Percentiles rank a stretch among this genome's conserved stretches.
Evolutionary conservation across 2,329 filamentous ascomycete species (phyloP).

Genomic region (Trichophyton verrucosum): DNA sequence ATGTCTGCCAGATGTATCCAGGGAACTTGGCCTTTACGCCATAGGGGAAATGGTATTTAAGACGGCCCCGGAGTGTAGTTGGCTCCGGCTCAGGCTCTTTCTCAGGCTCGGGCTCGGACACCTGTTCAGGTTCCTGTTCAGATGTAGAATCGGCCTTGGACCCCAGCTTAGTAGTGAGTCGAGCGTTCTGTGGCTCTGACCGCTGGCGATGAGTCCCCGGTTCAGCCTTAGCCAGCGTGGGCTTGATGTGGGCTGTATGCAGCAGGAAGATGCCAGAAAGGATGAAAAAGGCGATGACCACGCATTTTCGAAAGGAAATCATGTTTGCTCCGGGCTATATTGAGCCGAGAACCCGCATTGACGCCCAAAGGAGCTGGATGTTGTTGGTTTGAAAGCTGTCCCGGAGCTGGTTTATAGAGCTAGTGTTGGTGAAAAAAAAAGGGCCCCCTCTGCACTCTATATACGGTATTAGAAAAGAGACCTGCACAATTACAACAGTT

Average conservation of each 20-base stretch:
- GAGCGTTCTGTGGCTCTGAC: background rate
- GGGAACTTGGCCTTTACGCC: constrained; percentile 80
- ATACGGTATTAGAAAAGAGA: background rate
- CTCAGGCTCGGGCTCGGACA: background rate
- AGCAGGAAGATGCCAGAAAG: constrained; percentile 59
- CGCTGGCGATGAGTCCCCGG: constrained; percentile 8
- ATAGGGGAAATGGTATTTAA: constrained; percentile 90
- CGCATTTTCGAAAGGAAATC: constrained; percentile 65
- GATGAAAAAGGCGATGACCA: constrained; percentile 58
- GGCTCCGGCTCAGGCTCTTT: constrained; percentile 23
- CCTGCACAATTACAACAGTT: background rate
- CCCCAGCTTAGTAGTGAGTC: background rate
- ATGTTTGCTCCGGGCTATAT: constrained; percentile 37
- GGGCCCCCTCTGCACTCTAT: background rate
- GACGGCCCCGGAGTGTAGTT: constrained; percentile 63
- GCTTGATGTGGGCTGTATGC: constrained; percentile 46
- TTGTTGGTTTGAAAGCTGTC: background rate
- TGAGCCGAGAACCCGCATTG: background rate
- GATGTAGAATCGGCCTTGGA: constrained; percentile 21
- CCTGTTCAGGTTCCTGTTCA: constrained; percentile 38
- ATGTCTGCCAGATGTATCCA: constrained; percentile 98
- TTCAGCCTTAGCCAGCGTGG: constrained; percentile 23
- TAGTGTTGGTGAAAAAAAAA: background rate
- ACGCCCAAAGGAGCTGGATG: background rate
- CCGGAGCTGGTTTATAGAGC: background rate